Conservation (phyloP, 257 asterid species). For the Przewalskia tangutica region DNA sequence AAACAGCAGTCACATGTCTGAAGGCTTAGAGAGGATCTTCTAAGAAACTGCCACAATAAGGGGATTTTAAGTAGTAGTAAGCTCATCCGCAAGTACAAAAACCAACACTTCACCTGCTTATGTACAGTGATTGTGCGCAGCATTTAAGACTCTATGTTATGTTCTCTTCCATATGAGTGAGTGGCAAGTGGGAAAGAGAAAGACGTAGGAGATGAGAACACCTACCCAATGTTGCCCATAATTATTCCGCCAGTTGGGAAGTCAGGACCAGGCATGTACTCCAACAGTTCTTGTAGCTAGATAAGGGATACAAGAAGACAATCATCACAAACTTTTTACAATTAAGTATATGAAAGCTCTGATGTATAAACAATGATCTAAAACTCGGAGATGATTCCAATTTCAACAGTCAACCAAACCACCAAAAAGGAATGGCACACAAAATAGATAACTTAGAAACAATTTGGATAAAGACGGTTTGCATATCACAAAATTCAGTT, state of each 20-base stretch:
- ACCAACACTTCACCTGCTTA: neutral
- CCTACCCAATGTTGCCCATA: constrained; percentile 93
- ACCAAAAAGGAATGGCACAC: neutral
- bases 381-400: neutral
- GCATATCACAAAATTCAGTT: neutral
- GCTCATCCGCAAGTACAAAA: neutral
- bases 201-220: neutral
- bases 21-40: neutral
- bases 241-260: constrained; percentile 97
- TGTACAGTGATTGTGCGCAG: neutral
- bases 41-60: neutral
- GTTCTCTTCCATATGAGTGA: neutral
- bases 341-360: neutral
- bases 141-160: neutral
- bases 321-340: neutral
- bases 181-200: constrained; percentile 1
- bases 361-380: neutral
- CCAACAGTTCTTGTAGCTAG: constrained; percentile 93
- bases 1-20: neutral
- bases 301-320: neutral
- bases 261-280: constrained; percentile 99
- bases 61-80: neutral
- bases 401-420: neutral
- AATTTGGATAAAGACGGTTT: neutral
- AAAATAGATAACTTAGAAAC: neutral